Evolutionary conservation across 257 asterid genomes (phyloP).

Genomic region (Ilex asprella): DNA sequence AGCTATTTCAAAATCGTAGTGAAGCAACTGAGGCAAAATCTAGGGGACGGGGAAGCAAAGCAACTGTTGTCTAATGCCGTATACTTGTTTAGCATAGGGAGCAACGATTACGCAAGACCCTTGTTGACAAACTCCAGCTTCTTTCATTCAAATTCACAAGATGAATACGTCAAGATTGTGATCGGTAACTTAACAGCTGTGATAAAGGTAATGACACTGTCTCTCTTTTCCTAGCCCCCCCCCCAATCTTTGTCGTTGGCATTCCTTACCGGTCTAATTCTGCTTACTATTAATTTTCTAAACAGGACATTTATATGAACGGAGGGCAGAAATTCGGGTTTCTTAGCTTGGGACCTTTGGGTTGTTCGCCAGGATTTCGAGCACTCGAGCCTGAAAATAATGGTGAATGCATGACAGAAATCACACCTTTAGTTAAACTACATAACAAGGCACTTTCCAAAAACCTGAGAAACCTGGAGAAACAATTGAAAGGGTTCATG

Average conservation of each 20-base stretch:
- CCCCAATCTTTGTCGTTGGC: too few relatives aligned
- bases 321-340: conserved; percentile 31
- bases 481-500: neutral
- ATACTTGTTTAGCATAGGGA: conserved; percentile 22
- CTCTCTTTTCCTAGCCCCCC: too few relatives aligned
- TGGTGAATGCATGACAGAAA: neutral
- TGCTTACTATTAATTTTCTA: neutral
- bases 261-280: neutral
- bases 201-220: conserved; percentile 13
- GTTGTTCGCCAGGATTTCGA: conserved; percentile 12
- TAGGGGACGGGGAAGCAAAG: conserved; percentile 11
- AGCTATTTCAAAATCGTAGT: conserved; percentile 16
- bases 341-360: conserved; percentile 14
- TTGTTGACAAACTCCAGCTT: conserved; percentile 3
- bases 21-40: conserved; percentile 7
- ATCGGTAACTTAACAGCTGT: conserved; percentile 19
- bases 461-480: neutral
- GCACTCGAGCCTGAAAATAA: neutral
- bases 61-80: conserved; percentile 17
- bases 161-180: conserved; percentile 12
- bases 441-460: neutral
- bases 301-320: conserved; percentile 15
- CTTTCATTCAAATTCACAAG: neutral
- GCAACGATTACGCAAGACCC: conserved; percentile 14
- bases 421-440: neutral